A percentile compares a stretch with the other conserved stretches of the same genome.
Conservation (phyloP, 2,329 filamentous ascomycete species). For the Ophiostoma sp. region DNA sequence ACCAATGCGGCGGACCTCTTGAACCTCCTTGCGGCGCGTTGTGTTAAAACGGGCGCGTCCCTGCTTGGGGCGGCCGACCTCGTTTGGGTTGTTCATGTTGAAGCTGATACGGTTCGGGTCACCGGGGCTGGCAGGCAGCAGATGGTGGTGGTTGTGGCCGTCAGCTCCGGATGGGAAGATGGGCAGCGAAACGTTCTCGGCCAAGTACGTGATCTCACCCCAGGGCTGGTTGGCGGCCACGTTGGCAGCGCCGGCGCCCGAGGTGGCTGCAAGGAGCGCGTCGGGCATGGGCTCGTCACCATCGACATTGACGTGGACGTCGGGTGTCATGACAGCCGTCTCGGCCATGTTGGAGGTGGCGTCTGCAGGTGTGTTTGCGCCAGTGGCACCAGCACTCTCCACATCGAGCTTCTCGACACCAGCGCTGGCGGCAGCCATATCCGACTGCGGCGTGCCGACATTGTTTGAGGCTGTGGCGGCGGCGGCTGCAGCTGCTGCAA, state of each 20-base stretch:
- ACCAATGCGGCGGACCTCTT: constrained; percentile 64
- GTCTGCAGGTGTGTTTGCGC: neutral
- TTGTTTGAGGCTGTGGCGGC: neutral
- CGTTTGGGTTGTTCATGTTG: constrained; percentile 55
- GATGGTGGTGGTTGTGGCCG: constrained; percentile 18
- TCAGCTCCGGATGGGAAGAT: constrained; percentile 30
- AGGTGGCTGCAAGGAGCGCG: neutral
- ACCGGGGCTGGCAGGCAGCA: constrained; percentile 19
- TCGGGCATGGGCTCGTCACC: constrained; percentile 24
- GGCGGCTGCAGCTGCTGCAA: constrained; percentile 16
- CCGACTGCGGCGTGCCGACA: constrained; percentile 11
- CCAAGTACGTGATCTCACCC: constrained; percentile 55
- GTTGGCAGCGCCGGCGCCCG: constrained; percentile 24
- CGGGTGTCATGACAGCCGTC: constrained; percentile 24
- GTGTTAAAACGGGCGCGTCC: constrained; percentile 59
- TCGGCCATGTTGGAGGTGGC: constrained; percentile 14
- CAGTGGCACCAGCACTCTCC: neutral
- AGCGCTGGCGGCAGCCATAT: constrained; percentile 24
- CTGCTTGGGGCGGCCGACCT: constrained; percentile 48
- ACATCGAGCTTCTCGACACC: constrained; percentile 10
- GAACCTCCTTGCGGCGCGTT: constrained; percentile 62
- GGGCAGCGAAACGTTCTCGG: constrained; percentile 37
- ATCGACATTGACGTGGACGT: constrained; percentile 6
- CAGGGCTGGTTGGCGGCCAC: constrained; percentile 45
- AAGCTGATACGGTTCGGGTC: constrained; percentile 49